phyloP scores from a whole-genome alignment of 495 filamentous ascomycete genomes.

The Chaetomium fimeti region DNA sequence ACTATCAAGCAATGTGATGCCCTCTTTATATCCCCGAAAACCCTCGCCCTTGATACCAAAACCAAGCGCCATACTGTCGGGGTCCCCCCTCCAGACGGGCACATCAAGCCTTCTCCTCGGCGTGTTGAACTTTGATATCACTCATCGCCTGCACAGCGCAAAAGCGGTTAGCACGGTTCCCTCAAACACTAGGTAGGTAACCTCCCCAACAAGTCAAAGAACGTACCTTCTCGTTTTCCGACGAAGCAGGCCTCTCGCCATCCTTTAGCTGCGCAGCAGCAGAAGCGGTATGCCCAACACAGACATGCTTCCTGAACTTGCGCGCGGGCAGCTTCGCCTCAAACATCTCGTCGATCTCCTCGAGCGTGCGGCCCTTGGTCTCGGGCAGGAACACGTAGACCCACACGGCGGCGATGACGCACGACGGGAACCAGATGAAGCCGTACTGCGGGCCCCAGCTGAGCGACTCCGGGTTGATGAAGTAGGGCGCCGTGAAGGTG shows the following conservation, averaged over 20 bases:
- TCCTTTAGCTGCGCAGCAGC: not conserved
- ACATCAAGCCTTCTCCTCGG: constrained; percentile 4
- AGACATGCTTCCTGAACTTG: constrained; percentile 41
- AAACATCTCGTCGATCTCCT: constrained; percentile 60
- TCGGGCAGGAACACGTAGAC: constrained; percentile 56
- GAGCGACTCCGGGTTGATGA: constrained; percentile 58
- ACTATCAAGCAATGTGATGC: not conserved
- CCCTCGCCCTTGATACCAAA: not conserved
- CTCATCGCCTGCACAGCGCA: not conserved
- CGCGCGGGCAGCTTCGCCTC: constrained; percentile 47
- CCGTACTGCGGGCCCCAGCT: constrained; percentile 59
- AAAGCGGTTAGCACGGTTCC: not conserved
- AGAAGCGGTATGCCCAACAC: constrained; percentile 22
- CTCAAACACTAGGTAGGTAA: too few species aligned
- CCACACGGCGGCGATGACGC: constrained; percentile 38
- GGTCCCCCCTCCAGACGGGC: constrained; percentile 1
- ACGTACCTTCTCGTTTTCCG: constrained; percentile 23
- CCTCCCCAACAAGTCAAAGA: not conserved
- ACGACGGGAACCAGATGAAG: constrained; percentile 55
- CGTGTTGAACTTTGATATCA: not conserved
- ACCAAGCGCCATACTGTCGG: not conserved
- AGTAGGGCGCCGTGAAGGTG: constrained; percentile 60
- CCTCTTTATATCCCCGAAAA: not conserved
- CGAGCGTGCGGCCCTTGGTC: constrained; percentile 56
- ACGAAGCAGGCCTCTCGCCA: constrained; percentile 7